Evolutionary conservation across 345 rosid species (phyloP).

Genomic region (Citropsis articulata): DNA sequence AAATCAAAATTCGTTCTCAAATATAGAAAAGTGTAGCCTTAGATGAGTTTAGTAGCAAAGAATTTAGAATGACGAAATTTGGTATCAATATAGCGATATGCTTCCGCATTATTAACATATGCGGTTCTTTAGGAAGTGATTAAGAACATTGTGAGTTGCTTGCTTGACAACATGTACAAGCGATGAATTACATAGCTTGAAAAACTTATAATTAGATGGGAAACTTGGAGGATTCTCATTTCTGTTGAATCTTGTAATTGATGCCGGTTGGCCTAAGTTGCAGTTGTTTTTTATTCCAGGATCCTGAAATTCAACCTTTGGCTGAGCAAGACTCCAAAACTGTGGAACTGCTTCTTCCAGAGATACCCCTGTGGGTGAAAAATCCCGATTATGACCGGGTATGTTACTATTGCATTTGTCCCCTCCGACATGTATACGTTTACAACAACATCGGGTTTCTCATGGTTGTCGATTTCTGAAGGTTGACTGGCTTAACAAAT

Average conservation of each 20-base stretch:
- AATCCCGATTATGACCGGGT: conserved; percentile 97
- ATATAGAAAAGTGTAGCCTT: not conserved
- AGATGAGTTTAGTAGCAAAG: too few species aligned
- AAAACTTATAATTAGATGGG: not conserved
- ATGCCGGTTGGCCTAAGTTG: not conserved
- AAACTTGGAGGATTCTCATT: not conserved
- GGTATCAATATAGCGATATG: not conserved
- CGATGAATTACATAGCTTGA: not conserved
- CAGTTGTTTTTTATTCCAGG: conserved; percentile 37
- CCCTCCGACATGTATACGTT: too few species aligned
- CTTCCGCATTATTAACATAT: not conserved
- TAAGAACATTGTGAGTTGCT: not conserved
- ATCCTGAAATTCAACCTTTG: conserved; percentile 70
- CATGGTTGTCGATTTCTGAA: conserved; percentile 26
- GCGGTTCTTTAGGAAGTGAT: not conserved
- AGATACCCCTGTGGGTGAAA: conserved; percentile 93
- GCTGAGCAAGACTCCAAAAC: conserved; percentile 67
- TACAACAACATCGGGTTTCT: conserved; percentile 7
- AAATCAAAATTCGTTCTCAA: not conserved
- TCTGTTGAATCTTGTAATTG: not conserved
- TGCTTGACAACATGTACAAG: not conserved
- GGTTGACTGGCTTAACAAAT: conserved; percentile 95
- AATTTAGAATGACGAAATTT: not conserved
- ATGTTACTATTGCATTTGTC: conserved; percentile 24
- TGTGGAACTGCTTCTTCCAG: conserved; percentile 67